Evolutionary conservation across 768 basidiomycete species (phyloP).

Genomic region (Boletus tylopilopsis): DNA sequence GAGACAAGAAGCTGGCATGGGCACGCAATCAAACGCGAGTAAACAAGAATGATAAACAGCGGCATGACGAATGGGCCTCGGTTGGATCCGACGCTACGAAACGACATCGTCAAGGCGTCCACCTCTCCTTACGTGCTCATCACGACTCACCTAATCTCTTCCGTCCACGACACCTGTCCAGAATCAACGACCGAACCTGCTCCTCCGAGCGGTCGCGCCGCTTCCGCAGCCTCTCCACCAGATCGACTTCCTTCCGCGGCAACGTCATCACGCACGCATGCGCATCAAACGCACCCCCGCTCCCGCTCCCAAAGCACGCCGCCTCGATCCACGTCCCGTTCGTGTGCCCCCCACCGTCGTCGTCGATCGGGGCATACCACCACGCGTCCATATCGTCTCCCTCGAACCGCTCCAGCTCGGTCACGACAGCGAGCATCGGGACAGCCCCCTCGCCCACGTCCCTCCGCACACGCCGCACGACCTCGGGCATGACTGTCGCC

Average conservation of each 20-base stretch:
- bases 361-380: constrained; percentile 20
- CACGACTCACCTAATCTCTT: constrained; percentile 16
- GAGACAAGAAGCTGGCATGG: too few species aligned
- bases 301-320: constrained; percentile 7
- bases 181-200: constrained; percentile 11
- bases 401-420: constrained; percentile 22
- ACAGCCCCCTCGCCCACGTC: background rate
- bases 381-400: constrained; percentile 27
- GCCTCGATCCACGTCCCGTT: constrained; percentile 32
- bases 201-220: constrained; percentile 18
- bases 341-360: constrained; percentile 1
- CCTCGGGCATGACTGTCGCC: constrained; percentile 10
- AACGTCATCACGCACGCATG: constrained; percentile 40
- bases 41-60: constrained; percentile 6
- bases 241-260: constrained; percentile 11
- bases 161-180: constrained; percentile 5
- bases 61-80: background rate
- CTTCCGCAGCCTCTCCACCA: constrained; percentile 10
- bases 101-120: background rate
- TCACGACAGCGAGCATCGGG: constrained; percentile 26
- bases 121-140: background rate
- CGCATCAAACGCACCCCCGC: constrained; percentile 28
- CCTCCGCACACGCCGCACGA: constrained; percentile 7
- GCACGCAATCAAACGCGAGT: background rate
- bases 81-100: constrained; percentile 1